Evolutionary conservation across 805 yeast species (phyloP), one percentile per base, ranked within the genome.

Genomic region (Isabelozyma pseudorhagii): DNA sequence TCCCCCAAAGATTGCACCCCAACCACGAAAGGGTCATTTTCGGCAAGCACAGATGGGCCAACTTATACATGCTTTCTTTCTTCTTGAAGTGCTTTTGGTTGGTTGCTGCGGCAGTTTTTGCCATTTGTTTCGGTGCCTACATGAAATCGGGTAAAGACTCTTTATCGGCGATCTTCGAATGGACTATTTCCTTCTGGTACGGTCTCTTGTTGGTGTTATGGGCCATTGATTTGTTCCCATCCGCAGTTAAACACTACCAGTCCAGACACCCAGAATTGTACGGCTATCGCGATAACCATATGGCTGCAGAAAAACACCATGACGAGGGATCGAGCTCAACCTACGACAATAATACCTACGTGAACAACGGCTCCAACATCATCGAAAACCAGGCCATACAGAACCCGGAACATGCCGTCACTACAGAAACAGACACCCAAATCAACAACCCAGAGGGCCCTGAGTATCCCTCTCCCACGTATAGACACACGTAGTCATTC

Each of bases 131-230:
- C 55, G 90, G 82, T n/a, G 75, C 66, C 3, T 61, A 69, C 46
- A 59, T 62, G 63, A 62, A 64, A 10, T 46, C 49, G 1, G 72
- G 74, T 27, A 59, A 68, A 7, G 60, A 68, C 38, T 72, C 78
- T 54, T 71, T 77, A 31, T 76, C 84, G 40, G 91, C 91, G 0
- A 71, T 76, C 17, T 82, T 87, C 62, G 98, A 93, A 68, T 93
- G 98, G 98, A 62, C 84, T 3, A 67, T 92, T 41, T 84, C 93
- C n/a, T 92, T 84, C 67, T 84, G 89, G 83, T 92, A 87, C 62
- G 94, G 96, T 3, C 58, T 85, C 34, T 73, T 87, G 52, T 79
- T 85, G 54, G 61, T 85, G 4, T 69, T 84, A 49, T 75, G 92
- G 64, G 71, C 87, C 1, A 75, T 80, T 51, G 97, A 93, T 63